Conservation (phyloP, 2,329 filamentous ascomycete species). For the Macroventuria anomochaeta region DNA sequence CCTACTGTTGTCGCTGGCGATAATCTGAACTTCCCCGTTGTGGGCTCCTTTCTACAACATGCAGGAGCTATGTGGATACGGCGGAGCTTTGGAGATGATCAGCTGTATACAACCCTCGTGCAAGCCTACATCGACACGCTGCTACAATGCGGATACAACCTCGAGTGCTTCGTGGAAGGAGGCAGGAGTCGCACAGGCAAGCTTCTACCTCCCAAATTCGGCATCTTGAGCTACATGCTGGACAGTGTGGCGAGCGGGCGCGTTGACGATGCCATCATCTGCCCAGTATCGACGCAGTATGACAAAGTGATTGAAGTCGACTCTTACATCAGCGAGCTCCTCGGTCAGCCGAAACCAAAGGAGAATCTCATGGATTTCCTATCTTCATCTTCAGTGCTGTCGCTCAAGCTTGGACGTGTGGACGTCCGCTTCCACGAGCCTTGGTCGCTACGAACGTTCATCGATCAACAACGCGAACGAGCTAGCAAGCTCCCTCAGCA, state of each 20-base stretch:
- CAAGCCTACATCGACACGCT: constrained; percentile 95
- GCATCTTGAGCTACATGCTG: constrained; percentile 88
- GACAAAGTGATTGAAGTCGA: constrained; percentile 96
- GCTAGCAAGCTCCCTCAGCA: constrained; percentile 52
- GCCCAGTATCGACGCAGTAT: constrained; percentile 95
- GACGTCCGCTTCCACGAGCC: constrained; percentile 97
- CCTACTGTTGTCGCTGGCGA: constrained; percentile 94
- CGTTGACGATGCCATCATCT: constrained; percentile 89
- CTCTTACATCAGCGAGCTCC: constrained; percentile 90
- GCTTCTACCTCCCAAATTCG: constrained; percentile 91
- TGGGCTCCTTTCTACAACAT: constrained; percentile 90
- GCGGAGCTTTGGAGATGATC: constrained; percentile 88
- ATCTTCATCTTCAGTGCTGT: constrained; percentile 86
- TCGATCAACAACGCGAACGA: constrained; percentile 74
- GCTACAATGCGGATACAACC: constrained; percentile 87
- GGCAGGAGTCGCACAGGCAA: constrained; percentile 93
- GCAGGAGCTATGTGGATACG: constrained; percentile 97
- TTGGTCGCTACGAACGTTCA: constrained; percentile 86
- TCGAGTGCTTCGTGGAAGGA: constrained; percentile 99
- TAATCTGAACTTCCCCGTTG: constrained; percentile 91
- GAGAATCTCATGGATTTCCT: constrained; percentile 91
- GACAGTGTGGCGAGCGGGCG: constrained; percentile 88
- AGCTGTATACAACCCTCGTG: constrained; percentile 88
- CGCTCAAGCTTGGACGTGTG: constrained; percentile 85
- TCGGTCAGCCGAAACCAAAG: constrained; percentile 93